A percentile compares a stretch with the other conserved stretches of the same genome.
These are phyloP conservation scores for Coemansia sp. DNA, from an alignment of 192 early-diverging fungal genomes.

Conservation along the genomic window DNA sequence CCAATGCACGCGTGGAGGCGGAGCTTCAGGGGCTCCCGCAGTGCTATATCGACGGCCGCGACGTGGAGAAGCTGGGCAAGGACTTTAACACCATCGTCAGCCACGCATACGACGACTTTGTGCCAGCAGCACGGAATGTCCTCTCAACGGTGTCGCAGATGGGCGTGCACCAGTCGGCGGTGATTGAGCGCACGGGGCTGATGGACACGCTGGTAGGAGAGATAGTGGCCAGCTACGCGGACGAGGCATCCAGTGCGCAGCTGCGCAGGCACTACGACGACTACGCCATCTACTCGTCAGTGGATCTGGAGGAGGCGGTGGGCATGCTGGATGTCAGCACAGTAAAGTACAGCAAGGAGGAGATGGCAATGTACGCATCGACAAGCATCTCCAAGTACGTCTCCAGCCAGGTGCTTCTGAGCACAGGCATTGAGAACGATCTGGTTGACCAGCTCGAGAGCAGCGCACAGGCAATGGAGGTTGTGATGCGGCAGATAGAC, in stretches of 20 bases:
- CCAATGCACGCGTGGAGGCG: conserved; percentile 36
- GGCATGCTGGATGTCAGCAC: conserved; percentile 19
- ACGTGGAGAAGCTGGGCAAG: conserved; percentile 5
- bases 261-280: conserved; percentile 9
- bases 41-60: conserved; percentile 24
- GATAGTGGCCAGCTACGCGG: conserved; percentile 16
- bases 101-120: conserved; percentile 31
- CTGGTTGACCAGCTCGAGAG: conserved; percentile 36
- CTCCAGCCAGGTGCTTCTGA: conserved; percentile 45
- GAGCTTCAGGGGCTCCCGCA: conserved; percentile 26
- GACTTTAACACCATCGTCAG: conserved; percentile 34
- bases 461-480: conserved; percentile 13
- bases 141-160: conserved; percentile 8
- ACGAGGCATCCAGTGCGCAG: background rate
- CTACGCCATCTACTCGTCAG: conserved; percentile 10
- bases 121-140: conserved; percentile 19
- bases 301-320: conserved; percentile 13
- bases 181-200: conserved; percentile 1
- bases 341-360: conserved; percentile 54
- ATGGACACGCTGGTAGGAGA: conserved; percentile 30
- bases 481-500: conserved; percentile 15
- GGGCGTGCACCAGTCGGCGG: background rate
- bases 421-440: conserved; percentile 54
- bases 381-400: conserved; percentile 46
- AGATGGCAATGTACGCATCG: conserved; percentile 36